phyloP scores from a whole-genome alignment of 2,329 filamentous ascomycete species.

The Chrysoporthe puriensis region DNA sequence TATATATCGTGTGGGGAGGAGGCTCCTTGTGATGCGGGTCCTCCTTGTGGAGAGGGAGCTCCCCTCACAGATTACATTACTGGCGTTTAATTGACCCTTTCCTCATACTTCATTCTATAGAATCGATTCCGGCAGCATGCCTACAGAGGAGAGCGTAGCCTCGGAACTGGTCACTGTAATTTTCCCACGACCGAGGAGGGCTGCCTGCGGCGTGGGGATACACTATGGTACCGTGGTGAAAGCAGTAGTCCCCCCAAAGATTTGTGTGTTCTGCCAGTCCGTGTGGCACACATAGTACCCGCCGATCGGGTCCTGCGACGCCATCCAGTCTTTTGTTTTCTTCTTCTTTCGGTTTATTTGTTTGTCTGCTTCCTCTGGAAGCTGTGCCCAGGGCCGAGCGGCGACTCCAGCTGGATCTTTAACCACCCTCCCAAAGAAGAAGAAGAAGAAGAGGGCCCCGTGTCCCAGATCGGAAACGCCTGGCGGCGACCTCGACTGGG shows the following conservation, averaged over 20 bases:
- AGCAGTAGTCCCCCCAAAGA: background rate
- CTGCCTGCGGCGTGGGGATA: too few relatives aligned
- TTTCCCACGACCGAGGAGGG: too few relatives aligned
- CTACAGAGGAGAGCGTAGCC: background rate
- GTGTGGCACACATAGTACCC: background rate
- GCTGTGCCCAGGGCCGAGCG: background rate
- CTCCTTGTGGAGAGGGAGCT: slow-evolving; percentile 8
- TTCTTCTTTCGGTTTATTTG: background rate
- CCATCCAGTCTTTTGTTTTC: background rate
- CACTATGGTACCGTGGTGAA: background rate
- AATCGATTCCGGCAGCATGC: background rate
- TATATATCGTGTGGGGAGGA: slow-evolving; percentile 10
- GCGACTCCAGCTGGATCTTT: background rate
- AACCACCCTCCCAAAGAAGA: background rate
- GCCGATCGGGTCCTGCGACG: background rate
- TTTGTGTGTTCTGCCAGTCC: background rate
- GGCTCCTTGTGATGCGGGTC: slow-evolving; percentile 5
- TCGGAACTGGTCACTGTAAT: background rate
- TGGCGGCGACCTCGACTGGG: background rate
- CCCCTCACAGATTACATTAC: slow-evolving; percentile 29
- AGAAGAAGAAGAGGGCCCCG: background rate
- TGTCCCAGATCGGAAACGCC: background rate
- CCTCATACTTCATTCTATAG: slow-evolving; percentile 4
- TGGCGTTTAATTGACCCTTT: slow-evolving; percentile 32
- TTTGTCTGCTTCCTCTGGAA: background rate